phyloP scores from a whole-genome alignment of 192 early-diverging fungal species.

The Coemansia sp. region DNA sequence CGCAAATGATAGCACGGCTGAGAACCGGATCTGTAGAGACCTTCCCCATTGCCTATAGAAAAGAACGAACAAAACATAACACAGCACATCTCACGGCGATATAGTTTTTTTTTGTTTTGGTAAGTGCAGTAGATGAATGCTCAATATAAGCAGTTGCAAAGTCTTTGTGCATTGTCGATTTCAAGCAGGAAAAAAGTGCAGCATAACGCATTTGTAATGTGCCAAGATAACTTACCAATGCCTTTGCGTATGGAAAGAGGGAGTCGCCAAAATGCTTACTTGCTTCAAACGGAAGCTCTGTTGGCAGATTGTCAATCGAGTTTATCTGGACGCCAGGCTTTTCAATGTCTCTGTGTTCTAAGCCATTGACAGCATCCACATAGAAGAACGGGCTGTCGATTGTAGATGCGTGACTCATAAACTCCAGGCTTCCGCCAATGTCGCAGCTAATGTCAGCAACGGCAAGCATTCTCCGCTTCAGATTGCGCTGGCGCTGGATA shows the following conservation, averaged over 20 bases:
- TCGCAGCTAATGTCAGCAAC: conserved; percentile 95
- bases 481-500: conserved; percentile 65
- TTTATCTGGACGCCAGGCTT: conserved; percentile 91
- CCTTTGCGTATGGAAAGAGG: conserved; percentile 77
- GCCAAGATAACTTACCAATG: conserved; percentile 61
- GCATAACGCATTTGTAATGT: not conserved
- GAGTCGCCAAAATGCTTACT: conserved; percentile 90
- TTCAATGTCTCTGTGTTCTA: conserved; percentile 73
- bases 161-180: no score
- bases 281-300: conserved; percentile 93
- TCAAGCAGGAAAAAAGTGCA: no score
- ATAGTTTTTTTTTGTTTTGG: not conserved
- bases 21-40: conserved; percentile 67
- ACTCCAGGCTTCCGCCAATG: conserved; percentile 91
- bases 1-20: conserved; percentile 74
- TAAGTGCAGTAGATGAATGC: no score
- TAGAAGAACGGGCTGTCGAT: conserved; percentile 93
- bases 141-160: no score
- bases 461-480: conserved; percentile 72
- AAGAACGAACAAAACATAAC: not conserved
- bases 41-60: conserved; percentile 50
- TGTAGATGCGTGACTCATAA: conserved; percentile 83
- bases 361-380: conserved; percentile 75
- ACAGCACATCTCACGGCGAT: not conserved
- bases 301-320: conserved; percentile 95